These are phyloP conservation scores for Phytophthora agathidicida DNA, from an alignment of 352 stramenopile species.

Conservation along the genomic window DNA sequence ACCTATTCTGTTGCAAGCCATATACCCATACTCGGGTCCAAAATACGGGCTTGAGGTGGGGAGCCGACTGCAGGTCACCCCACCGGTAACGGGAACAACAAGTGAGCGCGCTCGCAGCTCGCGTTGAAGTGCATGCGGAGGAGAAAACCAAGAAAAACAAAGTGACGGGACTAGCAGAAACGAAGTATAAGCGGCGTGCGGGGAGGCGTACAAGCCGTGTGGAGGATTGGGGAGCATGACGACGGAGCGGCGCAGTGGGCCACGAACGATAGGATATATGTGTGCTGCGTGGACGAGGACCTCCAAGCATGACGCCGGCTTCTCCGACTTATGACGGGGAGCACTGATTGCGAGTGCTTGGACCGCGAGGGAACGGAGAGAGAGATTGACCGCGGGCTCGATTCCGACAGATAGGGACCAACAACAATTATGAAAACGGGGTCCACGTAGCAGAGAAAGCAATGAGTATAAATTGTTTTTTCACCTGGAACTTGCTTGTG, in stretches of 20 bases:
- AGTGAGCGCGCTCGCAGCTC: slow-evolving; percentile 21
- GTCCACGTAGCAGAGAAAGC: slow-evolving; percentile 39
- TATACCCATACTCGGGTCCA: slow-evolving; percentile 64
- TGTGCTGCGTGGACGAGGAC: slow-evolving; percentile 38
- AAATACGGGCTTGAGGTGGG: slow-evolving; percentile 64
- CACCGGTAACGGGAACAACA: slow-evolving; percentile 47
- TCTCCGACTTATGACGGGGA: slow-evolving; percentile 9
- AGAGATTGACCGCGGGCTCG: slow-evolving; percentile 30
- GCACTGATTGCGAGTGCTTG: slow-evolving; percentile 40
- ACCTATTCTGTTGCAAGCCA: slow-evolving; percentile 64
- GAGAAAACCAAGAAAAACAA: slow-evolving; percentile 36
- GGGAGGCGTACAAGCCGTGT: slow-evolving; percentile 23
- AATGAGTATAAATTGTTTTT: slow-evolving; percentile 48
- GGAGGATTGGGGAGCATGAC: slow-evolving; percentile 32
- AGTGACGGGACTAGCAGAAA: slow-evolving; percentile 27
- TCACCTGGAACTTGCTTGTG: slow-evolving; percentile 23
- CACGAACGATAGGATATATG: slow-evolving; percentile 32
- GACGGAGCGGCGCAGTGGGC: slow-evolving; percentile 17
- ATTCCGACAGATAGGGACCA: slow-evolving; percentile 45
- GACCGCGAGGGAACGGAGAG: slow-evolving; percentile 39
- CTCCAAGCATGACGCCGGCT: slow-evolving; percentile 41
- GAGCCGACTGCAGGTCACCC: slow-evolving; percentile 42
- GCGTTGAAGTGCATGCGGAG: slow-evolving; percentile 27
- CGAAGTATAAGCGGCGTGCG: slow-evolving; percentile 35
- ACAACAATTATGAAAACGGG: slow-evolving; percentile 26